Evolutionary conservation across 768 basidiomycete genomes (phyloP).

Genomic region (Tricholoma flavovirens): DNA sequence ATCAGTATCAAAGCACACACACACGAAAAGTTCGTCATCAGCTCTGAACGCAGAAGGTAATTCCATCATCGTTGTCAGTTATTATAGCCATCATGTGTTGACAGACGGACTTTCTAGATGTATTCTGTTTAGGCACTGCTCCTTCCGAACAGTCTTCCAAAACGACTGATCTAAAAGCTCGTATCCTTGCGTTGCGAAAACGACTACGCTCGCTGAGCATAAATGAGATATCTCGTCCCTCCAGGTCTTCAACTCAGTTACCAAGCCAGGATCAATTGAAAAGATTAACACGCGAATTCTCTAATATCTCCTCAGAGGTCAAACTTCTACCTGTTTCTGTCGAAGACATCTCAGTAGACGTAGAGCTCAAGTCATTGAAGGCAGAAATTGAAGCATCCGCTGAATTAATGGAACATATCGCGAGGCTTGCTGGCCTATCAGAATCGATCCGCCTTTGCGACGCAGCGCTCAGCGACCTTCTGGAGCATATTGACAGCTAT

Average conservation of each 20-base stretch:
- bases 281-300: slow-evolving; percentile 44
- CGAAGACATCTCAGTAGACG: slow-evolving; percentile 36
- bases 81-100: not conserved
- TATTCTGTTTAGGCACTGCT: slow-evolving; percentile 46
- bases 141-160: slow-evolving; percentile 27
- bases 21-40: not conserved
- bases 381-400: slow-evolving; percentile 51
- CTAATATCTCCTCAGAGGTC: slow-evolving; percentile 39
- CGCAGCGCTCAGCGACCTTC: slow-evolving; percentile 71
- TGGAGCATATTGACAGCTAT: slow-evolving; percentile 84
- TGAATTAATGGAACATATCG: slow-evolving; percentile 44
- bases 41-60: slow-evolving; percentile 5
- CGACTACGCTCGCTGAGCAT: slow-evolving; percentile 58
- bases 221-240: slow-evolving; percentile 45
- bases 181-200: slow-evolving; percentile 50
- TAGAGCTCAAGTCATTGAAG: slow-evolving; percentile 59
- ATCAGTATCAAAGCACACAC: not conserved
- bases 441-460: slow-evolving; percentile 54
- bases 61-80: not conserved
- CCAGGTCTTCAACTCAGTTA: slow-evolving; percentile 35
- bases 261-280: slow-evolving; percentile 45
- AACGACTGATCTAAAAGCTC: slow-evolving; percentile 38
- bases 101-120: slow-evolving; percentile 35
- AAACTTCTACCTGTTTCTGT: slow-evolving; percentile 39
- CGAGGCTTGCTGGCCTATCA: slow-evolving; percentile 50